A percentile compares a stretch with the other conserved stretches of the same genome.
phyloP scores from a whole-genome alignment of 495 filamentous ascomycete species.

The Polyplosphaeria fusca region DNA sequence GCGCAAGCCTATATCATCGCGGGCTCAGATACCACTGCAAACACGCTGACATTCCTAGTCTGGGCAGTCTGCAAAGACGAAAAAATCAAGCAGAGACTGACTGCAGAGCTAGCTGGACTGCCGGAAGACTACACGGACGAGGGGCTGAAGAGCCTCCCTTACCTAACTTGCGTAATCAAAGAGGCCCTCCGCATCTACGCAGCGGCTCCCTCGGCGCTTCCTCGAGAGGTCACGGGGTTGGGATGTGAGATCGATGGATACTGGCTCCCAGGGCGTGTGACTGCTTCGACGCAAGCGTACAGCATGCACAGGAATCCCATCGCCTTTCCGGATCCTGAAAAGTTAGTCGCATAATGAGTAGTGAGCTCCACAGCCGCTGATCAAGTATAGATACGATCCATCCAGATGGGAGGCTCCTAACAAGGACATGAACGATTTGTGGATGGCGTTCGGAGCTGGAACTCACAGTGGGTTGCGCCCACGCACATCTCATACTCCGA shows the following conservation, averaged over 20 bases:
- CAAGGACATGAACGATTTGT: no score
- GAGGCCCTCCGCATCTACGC: conserved; percentile 16
- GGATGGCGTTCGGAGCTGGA: no score
- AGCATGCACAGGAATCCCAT: neutral
- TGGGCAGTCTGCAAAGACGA: neutral
- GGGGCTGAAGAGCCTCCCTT: conserved; percentile 2
- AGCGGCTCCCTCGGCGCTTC: conserved; percentile 4
- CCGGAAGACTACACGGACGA: neutral
- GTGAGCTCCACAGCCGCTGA: no score
- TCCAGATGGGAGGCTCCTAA: no score
- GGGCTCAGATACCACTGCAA: neutral
- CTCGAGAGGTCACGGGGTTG: neutral
- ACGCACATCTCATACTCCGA: no score
- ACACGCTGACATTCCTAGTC: neutral
- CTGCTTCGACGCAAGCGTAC: neutral
- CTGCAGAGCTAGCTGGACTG: neutral
- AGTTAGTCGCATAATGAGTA: no score
- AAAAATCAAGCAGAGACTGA: neutral
- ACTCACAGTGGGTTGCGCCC: no score
- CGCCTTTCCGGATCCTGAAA: no score
- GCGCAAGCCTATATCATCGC: neutral
- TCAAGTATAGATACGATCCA: no score
- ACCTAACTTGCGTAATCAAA: conserved; percentile 6
- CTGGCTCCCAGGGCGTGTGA: neutral
- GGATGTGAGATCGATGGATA: conserved; percentile 3